phyloP scores from a whole-genome alignment of 306 rosid genomes.

The Lathyrus oleraceus region DNA sequence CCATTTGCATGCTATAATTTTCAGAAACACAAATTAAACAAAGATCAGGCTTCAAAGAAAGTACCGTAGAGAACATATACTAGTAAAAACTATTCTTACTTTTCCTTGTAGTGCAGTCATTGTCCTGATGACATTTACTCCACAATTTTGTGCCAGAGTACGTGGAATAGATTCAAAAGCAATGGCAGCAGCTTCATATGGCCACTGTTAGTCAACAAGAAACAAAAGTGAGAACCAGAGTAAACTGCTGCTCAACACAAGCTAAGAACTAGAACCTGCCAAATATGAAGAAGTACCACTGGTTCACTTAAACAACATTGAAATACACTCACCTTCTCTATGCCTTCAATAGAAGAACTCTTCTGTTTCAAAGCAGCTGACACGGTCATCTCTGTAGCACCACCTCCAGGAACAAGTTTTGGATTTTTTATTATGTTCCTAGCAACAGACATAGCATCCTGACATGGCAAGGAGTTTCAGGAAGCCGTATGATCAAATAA shows the following conservation, averaged over 20 bases:
- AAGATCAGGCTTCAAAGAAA: constrained; percentile 1
- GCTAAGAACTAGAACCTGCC: constrained; percentile 14
- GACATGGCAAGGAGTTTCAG: constrained; percentile 41
- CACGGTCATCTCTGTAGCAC: constrained; percentile 94
- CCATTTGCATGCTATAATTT: constrained; percentile 80
- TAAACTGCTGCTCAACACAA: constrained; percentile 1
- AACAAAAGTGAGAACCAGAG: constrained; percentile 32
- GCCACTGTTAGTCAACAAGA: constrained; percentile 70
- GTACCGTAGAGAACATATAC: not conserved
- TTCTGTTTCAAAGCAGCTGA: constrained; percentile 92
- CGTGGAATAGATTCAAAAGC: constrained; percentile 99
- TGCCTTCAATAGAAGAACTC: constrained; percentile 93
- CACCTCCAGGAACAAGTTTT: constrained; percentile 95
- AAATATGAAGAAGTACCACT: not conserved
- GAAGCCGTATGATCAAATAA: constrained; percentile 10
- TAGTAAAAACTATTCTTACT: constrained; percentile 44
- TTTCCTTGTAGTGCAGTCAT: constrained; percentile 98
- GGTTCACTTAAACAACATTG: constrained; percentile 15
- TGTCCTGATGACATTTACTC: constrained; percentile 90
- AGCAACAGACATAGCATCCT: constrained; percentile 97
- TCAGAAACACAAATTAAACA: constrained; percentile 9
- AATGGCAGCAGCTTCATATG: constrained; percentile 97
- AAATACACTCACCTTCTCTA: constrained; percentile 69
- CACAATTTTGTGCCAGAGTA: constrained; percentile 96
- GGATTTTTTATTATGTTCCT: constrained; percentile 88